Conservation (phyloP, 2,329 filamentous ascomycete genomes). For the Sarocladium strictum region DNA sequence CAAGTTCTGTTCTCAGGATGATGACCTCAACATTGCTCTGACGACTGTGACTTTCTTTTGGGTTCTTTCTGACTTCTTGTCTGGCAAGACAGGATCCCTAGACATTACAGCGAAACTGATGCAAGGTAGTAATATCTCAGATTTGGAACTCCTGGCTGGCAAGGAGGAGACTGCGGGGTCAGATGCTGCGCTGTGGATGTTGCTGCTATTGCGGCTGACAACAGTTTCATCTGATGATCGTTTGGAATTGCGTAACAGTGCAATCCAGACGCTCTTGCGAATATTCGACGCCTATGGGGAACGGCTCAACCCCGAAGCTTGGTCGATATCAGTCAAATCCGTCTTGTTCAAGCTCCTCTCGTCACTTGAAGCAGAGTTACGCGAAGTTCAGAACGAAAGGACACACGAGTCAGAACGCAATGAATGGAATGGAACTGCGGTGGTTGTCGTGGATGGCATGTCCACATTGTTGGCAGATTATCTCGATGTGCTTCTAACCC, state of each 20-base stretch:
- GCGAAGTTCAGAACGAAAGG: constrained; percentile 29
- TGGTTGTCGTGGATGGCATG: constrained; percentile 67
- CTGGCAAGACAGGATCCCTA: constrained; percentile 50
- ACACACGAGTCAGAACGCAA: constrained; percentile 36
- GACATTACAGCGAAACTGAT: constrained; percentile 53
- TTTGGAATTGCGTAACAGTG: constrained; percentile 75
- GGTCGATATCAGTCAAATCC: constrained; percentile 75
- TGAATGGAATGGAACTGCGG: constrained; percentile 70
- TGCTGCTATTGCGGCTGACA: constrained; percentile 65
- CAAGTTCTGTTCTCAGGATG: constrained; percentile 80
- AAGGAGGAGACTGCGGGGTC: constrained; percentile 54
- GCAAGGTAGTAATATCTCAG: constrained; percentile 40
- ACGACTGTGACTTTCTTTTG: constrained; percentile 95
- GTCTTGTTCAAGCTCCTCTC: constrained; percentile 75
- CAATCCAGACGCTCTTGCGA: constrained; percentile 82
- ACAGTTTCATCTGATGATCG: constrained; percentile 65
- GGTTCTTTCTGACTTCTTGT: constrained; percentile 87
- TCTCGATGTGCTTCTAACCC: constrained; percentile 62
- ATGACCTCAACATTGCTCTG: constrained; percentile 91
- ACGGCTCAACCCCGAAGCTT: constrained; percentile 68
- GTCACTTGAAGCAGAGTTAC: constrained; percentile 57
- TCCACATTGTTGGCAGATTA: constrained; percentile 71
- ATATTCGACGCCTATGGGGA: constrained; percentile 92
- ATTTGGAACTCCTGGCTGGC: constrained; percentile 53
- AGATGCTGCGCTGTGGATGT: constrained; percentile 70